Evolutionary conservation across 768 basidiomycete species (phyloP).

Genomic region (Trametes villosa): DNA sequence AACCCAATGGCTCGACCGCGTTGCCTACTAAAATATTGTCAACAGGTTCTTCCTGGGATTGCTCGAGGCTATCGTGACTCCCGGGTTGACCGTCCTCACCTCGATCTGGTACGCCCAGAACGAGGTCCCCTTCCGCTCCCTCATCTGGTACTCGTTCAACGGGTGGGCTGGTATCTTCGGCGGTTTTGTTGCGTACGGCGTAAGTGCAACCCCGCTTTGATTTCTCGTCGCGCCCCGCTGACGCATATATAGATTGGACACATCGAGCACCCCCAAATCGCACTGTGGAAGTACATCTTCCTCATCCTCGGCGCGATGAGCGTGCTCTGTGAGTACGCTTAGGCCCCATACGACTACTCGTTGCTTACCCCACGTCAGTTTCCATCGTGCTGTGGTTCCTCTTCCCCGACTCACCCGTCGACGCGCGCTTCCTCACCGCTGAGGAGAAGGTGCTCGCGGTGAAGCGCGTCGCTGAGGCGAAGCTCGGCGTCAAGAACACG

Average conservation of each 20-base stretch:
- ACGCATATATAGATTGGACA: conserved; percentile 13
- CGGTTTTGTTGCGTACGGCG: conserved; percentile 23
- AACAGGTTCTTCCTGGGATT: conserved; percentile 25
- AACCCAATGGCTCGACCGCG: background rate
- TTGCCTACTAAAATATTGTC: background rate
- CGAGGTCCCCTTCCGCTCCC: conserved; percentile 24
- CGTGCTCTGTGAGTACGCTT: conserved; percentile 13
- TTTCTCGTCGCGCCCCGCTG: background rate
- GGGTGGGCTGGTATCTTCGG: conserved; percentile 28
- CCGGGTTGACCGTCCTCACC: conserved; percentile 22
- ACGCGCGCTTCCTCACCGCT: conserved; percentile 35
- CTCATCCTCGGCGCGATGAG: conserved; percentile 24
- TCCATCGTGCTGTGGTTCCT: conserved; percentile 34
- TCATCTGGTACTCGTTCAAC: conserved; percentile 28
- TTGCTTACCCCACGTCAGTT: conserved; percentile 4
- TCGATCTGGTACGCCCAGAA: conserved; percentile 25
- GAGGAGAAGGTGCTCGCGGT: conserved; percentile 40
- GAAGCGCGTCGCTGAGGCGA: conserved; percentile 40
- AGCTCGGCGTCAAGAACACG: conserved; percentile 41
- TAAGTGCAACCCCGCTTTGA: background rate
- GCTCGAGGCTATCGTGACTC: conserved; percentile 25
- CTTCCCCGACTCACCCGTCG: conserved; percentile 43
- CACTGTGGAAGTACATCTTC: conserved; percentile 27
- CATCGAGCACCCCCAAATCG: conserved; percentile 18
- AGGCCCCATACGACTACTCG: background rate